Evolutionary conservation across 2,329 filamentous ascomycete species (phyloP), one percentile per base, ranked within the genome.

Genomic region (Colletotrichum sp.): DNA sequence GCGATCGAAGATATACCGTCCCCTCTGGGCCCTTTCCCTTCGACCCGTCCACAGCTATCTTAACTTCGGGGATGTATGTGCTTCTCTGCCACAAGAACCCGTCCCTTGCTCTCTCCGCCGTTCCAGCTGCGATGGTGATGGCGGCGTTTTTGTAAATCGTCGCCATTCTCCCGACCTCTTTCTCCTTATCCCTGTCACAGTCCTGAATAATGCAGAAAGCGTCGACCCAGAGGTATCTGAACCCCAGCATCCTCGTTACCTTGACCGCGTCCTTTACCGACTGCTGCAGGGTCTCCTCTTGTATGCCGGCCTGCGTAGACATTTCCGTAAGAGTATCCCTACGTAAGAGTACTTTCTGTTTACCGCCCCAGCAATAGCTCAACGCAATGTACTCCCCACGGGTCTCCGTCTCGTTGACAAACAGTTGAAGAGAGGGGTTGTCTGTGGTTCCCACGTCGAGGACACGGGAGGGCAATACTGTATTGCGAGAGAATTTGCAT

Each of bases 301-400:
- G 7, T 55, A 76, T 75, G 5, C 24, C 75, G 1, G 10, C 4
- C 10, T 66, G 9, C 2, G 2, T 16, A 8, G 59, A 30, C 73
- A 76, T 76, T 5, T 24, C 12, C 1, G 13, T 18, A 4, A 72
- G 68, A 3, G 67, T 69, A 2, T 4, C 16, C 5, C 10, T 44
- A 0, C 15, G 21, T 2, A 78, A 32, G 3, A 49, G 26, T 10
- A 39, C 62, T 12, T 36, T n/a, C 49, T 77, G 69, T 4, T 32
- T 12, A 34, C 67, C 72, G 57, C 77, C 78, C 78, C 78, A 79
- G 28, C 77, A 77, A 18, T 79, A 79, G 72, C 78, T 79, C 9
- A 79, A 70, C 2, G 78, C 78, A 18, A 77, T n/a, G 39, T 79
- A 79, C 18, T 63, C 49, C 5, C 64, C 75, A 26, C 24, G 55